Conservation (phyloP, 768 basidiomycete genomes). For the Leccinum incarnatum region DNA sequence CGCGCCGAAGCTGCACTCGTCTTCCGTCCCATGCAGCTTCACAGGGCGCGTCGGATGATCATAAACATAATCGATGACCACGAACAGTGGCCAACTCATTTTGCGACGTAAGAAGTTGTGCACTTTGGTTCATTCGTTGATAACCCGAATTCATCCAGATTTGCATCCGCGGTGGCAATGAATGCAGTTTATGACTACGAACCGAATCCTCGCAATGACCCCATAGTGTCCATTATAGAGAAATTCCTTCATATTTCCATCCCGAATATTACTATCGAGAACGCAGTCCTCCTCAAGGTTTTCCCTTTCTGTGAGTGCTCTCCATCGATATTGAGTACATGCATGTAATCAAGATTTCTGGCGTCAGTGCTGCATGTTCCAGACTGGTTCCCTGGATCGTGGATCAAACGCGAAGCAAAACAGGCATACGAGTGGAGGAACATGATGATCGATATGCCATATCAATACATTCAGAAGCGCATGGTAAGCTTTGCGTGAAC, state of each 20-base stretch:
- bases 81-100: neutral
- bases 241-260: neutral
- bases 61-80: constrained; percentile 10
- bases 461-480: neutral
- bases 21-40: constrained; percentile 18
- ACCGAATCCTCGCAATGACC: neutral
- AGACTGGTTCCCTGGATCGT: constrained; percentile 12
- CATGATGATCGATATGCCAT: constrained; percentile 3
- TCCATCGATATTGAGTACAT: neutral
- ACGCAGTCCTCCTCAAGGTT: neutral
- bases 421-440: neutral
- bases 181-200: constrained; percentile 5
- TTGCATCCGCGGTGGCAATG: constrained; percentile 31
- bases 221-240: neutral
- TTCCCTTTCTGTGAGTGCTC: neutral
- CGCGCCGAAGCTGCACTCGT: neutral
- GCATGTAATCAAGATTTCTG: neutral
- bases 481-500: neutral
- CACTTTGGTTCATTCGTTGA: neutral
- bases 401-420: constrained; percentile 4
- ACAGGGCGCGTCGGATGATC: constrained; percentile 10
- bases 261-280: neutral
- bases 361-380: constrained; percentile 7
- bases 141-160: constrained; percentile 11
- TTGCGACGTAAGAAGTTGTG: neutral